A percentile compares a stretch with the other conserved stretches of the same genome.
phyloP scores from a whole-genome alignment of 2,329 filamentous ascomycete species.

The Zymoseptoria tritici region DNA sequence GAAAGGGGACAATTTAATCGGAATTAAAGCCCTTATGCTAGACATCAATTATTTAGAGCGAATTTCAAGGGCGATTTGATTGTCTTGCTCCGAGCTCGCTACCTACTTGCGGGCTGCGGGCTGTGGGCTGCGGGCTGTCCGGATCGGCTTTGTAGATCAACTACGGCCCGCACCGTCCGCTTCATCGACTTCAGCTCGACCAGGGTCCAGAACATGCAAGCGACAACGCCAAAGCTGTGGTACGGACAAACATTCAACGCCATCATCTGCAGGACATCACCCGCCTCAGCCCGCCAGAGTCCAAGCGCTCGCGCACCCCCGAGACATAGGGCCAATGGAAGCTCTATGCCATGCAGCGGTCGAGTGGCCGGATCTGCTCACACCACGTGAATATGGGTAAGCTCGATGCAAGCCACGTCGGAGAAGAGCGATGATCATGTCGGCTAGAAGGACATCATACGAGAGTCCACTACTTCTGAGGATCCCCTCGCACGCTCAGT shows the following conservation, averaged over 20 bases:
- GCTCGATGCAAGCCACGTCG: not conserved
- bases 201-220: not conserved
- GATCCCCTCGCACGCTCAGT: not conserved
- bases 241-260: not conserved
- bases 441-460: not conserved
- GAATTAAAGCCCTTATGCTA: no score
- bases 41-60: no score
- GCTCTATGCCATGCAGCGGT: not conserved
- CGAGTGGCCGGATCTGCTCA: not conserved
- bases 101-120: no score
- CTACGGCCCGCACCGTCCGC: no score
- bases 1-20: no score
- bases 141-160: no score
- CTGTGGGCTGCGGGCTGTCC: no score
- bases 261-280: not conserved
- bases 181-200: not conserved
- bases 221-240: not conserved
- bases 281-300: not conserved
- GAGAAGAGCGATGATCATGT: not conserved
- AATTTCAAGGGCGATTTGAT: no score
- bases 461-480: not conserved
- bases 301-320: not conserved
- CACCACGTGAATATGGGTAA: not conserved
- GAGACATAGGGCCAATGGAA: not conserved
- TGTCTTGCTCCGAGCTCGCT: no score